These are phyloP conservation scores for Boletus hoseneyae DNA, from an alignment of 1,284 basidiomycete species.

Conservation along the genomic window DNA sequence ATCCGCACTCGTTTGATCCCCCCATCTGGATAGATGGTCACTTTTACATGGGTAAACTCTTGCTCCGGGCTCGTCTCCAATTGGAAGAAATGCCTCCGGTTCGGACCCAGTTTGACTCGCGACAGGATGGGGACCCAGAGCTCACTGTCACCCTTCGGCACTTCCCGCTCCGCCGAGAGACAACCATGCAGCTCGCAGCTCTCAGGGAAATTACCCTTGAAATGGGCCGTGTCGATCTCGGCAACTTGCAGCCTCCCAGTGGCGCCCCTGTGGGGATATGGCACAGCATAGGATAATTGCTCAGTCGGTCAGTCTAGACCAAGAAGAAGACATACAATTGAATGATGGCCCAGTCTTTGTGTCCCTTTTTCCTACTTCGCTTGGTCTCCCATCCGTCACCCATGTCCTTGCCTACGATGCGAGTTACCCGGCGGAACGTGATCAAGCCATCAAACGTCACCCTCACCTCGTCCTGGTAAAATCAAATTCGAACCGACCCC, in stretches of 20 bases:
- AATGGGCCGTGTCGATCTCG: slow-evolving; percentile 94
- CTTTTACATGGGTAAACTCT: slow-evolving; percentile 79
- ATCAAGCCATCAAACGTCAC: not conserved
- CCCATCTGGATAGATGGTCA: slow-evolving; percentile 94
- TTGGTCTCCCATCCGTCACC: slow-evolving; percentile 99
- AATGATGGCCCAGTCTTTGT: slow-evolving; percentile 91
- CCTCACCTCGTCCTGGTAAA: slow-evolving; percentile 77
- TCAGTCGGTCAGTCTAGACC: slow-evolving; percentile 2
- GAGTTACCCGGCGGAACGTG: not conserved
- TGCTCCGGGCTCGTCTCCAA: slow-evolving; percentile 59
- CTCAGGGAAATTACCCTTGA: slow-evolving; percentile 96
- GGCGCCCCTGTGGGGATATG: slow-evolving; percentile 47
- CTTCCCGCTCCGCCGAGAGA: slow-evolving; percentile 39
- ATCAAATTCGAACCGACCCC: slow-evolving; percentile 90
- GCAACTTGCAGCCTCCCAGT: slow-evolving; percentile 72
- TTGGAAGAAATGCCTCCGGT: slow-evolving; percentile 87
- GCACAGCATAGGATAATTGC: not conserved
- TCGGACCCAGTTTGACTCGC: slow-evolving; percentile 81
- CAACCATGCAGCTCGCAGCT: slow-evolving; percentile 81
- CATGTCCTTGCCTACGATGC: slow-evolving; percentile 73
- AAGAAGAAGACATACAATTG: slow-evolving; percentile 60
- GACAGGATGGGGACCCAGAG: slow-evolving; percentile 78
- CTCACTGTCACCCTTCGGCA: slow-evolving; percentile 38
- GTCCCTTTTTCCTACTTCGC: slow-evolving; percentile 73
- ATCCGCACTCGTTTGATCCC: slow-evolving; percentile 91